These are phyloP conservation scores for Alternaria tenuissima DNA, from an alignment of 2,329 filamentous ascomycete species.

Conservation along the genomic window DNA sequence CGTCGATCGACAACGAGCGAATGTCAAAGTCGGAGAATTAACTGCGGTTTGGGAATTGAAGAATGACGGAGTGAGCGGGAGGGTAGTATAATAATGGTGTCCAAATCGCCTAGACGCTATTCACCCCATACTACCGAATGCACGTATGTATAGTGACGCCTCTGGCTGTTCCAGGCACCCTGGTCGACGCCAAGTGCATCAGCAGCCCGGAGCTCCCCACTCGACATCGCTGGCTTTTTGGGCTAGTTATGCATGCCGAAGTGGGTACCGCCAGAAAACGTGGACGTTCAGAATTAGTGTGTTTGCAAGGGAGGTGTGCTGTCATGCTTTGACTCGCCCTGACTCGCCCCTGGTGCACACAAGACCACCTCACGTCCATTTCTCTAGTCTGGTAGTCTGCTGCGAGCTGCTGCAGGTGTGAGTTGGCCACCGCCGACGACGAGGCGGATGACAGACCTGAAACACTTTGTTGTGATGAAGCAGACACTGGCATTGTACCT, in stretches of 20 bases:
- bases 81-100: constrained; percentile 44
- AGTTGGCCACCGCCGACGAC: constrained; percentile 34
- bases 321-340: constrained; percentile 50
- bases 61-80: constrained; percentile 21
- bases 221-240: constrained; percentile 40
- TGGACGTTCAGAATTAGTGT: constrained; percentile 46
- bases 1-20: constrained; percentile 17
- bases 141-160: constrained; percentile 39
- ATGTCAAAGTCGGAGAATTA: constrained; percentile 23
- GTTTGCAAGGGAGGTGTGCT: constrained; percentile 47
- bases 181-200: constrained; percentile 43
- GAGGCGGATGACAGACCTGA: constrained; percentile 24
- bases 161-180: constrained; percentile 44
- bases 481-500: constrained; percentile 23
- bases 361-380: constrained; percentile 38
- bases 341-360: constrained; percentile 38
- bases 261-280: constrained; percentile 49
- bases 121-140: constrained; percentile 49
- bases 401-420: constrained; percentile 37
- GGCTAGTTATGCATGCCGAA: constrained; percentile 41
- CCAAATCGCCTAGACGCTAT: constrained; percentile 47
- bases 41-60: constrained; percentile 26
- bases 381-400: constrained; percentile 36
- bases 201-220: constrained; percentile 45
- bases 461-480: constrained; percentile 22